Conservation (phyloP, 2,329 filamentous ascomycete genomes). For the Pseudogymnoascus sp. region DNA sequence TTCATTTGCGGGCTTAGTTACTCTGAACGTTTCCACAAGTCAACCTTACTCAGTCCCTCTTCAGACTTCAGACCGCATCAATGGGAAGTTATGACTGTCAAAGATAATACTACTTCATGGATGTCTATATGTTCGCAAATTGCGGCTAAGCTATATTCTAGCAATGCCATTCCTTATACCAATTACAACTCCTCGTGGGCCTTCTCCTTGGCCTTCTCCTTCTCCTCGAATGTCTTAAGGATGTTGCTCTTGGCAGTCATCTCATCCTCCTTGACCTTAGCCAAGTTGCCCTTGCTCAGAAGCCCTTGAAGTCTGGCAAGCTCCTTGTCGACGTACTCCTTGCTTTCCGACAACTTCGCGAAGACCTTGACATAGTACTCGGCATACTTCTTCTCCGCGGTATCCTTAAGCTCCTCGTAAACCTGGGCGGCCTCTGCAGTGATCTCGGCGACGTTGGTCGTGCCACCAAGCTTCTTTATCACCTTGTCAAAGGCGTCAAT, state of each 20-base stretch:
- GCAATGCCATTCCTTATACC: not conserved
- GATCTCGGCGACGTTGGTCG: conserved; percentile 51
- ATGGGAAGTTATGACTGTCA: not conserved
- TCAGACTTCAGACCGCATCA: not conserved
- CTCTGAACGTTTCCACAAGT: not conserved
- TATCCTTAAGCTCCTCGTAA: conserved; percentile 55
- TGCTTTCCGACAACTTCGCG: conserved; percentile 71
- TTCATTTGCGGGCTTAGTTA: not conserved
- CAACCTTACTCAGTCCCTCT: not conserved
- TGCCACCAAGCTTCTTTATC: conserved; percentile 62
- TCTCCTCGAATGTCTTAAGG: conserved; percentile 64
- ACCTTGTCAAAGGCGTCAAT: conserved; percentile 70
- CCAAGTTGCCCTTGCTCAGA: conserved; percentile 77
- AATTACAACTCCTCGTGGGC: conserved; percentile 7
- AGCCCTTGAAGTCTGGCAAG: conserved; percentile 69
- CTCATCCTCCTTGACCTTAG: conserved; percentile 81
- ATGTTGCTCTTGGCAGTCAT: conserved; percentile 82
- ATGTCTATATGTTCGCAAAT: conserved; percentile 16
- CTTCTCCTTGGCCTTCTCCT: conserved; percentile 62
- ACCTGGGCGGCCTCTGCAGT: conserved; percentile 65
- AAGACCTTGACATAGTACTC: conserved; percentile 92
- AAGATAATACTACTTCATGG: not conserved
- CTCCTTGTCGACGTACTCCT: conserved; percentile 79
- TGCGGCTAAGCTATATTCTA: conserved; percentile 29
- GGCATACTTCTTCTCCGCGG: conserved; percentile 64